These are phyloP conservation scores for Zygoascus sp. DNA, from an alignment of 1,139 yeast genomes.

Conservation along the genomic window DNA sequence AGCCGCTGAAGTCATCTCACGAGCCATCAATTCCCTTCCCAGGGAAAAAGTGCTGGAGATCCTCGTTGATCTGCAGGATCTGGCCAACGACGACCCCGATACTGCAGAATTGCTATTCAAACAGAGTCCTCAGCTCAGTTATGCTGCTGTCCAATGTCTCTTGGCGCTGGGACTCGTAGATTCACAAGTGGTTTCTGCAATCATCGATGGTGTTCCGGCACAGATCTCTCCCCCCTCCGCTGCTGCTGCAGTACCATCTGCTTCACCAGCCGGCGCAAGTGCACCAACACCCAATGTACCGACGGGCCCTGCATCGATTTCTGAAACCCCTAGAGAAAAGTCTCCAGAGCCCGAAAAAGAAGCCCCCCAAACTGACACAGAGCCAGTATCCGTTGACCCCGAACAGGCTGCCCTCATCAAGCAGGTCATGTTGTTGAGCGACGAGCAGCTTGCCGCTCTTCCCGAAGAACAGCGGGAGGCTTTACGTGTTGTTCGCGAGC, in stretches of 20 bases:
- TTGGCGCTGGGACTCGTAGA: slow-evolving; percentile 51
- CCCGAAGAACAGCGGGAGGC: slow-evolving; percentile 53
- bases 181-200: slow-evolving; percentile 44
- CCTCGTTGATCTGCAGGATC: slow-evolving; percentile 58
- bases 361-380: slow-evolving; percentile 13
- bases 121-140: slow-evolving; percentile 76
- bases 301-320: no score
- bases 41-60: slow-evolving; percentile 49
- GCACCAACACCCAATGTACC: no score
- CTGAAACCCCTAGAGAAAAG: not conserved
- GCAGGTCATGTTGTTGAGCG: slow-evolving; percentile 51
- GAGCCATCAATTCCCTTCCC: slow-evolving; percentile 50
- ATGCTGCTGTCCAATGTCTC: slow-evolving; percentile 74
- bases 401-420: slow-evolving; percentile 37
- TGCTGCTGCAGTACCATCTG: slow-evolving; percentile 15
- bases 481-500: slow-evolving; percentile 27
- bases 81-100: slow-evolving; percentile 58
- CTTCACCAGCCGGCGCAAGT: slow-evolving; percentile 10
- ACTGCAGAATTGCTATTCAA: slow-evolving; percentile 58
- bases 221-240: not conserved
- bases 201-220: slow-evolving; percentile 30
- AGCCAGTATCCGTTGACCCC: slow-evolving; percentile 25
- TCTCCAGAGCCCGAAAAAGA: slow-evolving; percentile 8
- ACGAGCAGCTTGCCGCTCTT: slow-evolving; percentile 54
- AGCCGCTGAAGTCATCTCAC: slow-evolving; percentile 56